Evolutionary conservation across 2,329 filamentous ascomycete genomes (phyloP).

Genomic region (Penicillium sp.): DNA sequence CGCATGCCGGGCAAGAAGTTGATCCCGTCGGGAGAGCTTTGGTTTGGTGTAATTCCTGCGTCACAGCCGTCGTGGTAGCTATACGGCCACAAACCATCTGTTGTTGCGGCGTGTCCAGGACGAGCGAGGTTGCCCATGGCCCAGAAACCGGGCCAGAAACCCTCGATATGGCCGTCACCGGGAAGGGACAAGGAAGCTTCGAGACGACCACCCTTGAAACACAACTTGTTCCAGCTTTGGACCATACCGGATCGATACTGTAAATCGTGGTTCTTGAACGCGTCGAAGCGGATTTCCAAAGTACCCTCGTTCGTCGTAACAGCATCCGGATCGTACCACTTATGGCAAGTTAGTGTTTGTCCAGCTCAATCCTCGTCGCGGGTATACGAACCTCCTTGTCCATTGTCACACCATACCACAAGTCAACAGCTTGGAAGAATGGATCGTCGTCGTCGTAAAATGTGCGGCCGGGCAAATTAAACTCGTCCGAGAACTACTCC

Average conservation of each 20-base stretch:
- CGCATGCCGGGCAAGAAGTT: conserved; percentile 69
- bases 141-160: conserved; percentile 76
- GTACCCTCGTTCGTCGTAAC: conserved; percentile 61
- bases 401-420: conserved; percentile 70
- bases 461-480: conserved; percentile 64
- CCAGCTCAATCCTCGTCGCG: not conserved
- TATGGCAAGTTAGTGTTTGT: conserved; percentile 28
- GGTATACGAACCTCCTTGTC: conserved; percentile 58
- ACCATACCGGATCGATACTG: conserved; percentile 72
- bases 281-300: conserved; percentile 64
- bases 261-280: conserved; percentile 63
- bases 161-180: conserved; percentile 63
- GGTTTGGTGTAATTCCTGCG: conserved; percentile 68
- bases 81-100: conserved; percentile 72
- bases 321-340: conserved; percentile 71
- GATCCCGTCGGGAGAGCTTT: conserved; percentile 65
- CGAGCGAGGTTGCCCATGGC: conserved; percentile 71
- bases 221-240: conserved; percentile 71
- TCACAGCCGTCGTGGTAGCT: conserved; percentile 69
- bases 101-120: conserved; percentile 67
- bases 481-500: conserved; percentile 66
- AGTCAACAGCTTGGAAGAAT: conserved; percentile 65
- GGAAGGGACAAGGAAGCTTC: conserved; percentile 70
- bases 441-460: conserved; percentile 71
- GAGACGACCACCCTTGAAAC: conserved; percentile 68